Conservation (phyloP, 2,329 filamentous ascomycete species). For the Cytospora piceicola region DNA sequence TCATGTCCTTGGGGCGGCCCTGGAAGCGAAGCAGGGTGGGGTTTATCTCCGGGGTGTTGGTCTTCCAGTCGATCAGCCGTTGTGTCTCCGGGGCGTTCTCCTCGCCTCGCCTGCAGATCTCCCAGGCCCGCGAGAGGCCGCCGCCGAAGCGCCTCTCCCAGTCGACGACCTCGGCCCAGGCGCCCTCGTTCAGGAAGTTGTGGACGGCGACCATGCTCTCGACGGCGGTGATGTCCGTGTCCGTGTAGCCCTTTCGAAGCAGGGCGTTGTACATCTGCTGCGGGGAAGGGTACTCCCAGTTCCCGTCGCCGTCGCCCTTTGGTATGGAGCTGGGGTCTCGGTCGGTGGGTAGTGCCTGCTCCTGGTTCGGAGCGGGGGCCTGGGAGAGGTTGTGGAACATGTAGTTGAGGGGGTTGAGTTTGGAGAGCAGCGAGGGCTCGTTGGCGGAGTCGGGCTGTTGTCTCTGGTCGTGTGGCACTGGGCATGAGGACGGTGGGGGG, state of each 20-base stretch:
- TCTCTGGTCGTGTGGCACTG: slow-evolving; percentile 48
- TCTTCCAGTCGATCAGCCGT: slow-evolving; percentile 48
- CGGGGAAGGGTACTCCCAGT: slow-evolving; percentile 97
- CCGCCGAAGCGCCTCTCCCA: slow-evolving; percentile 87
- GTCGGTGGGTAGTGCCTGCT: slow-evolving; percentile 72
- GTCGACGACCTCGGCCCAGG: slow-evolving; percentile 91
- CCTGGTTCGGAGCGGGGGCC: slow-evolving; percentile 73
- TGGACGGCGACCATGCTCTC: slow-evolving; percentile 97
- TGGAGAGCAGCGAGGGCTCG: slow-evolving; percentile 55
- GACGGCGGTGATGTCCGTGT: slow-evolving; percentile 90
- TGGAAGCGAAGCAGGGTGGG: slow-evolving; percentile 86
- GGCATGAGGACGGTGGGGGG: slow-evolving; percentile 46
- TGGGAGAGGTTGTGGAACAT: slow-evolving; percentile 92
- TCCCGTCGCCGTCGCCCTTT: slow-evolving; percentile 75
- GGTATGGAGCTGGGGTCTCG: slow-evolving; percentile 90
- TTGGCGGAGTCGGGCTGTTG: slow-evolving; percentile 20
- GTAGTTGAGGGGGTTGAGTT: slow-evolving; percentile 79
- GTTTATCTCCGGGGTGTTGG: slow-evolving; percentile 50
- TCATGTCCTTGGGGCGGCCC: slow-evolving; percentile 85
- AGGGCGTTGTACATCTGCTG: slow-evolving; percentile 99
- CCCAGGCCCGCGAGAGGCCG: slow-evolving; percentile 74
- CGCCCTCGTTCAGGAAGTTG: slow-evolving; percentile 97
- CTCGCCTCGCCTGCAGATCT: slow-evolving; percentile 74
- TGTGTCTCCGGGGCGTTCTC: slow-evolving; percentile 52
- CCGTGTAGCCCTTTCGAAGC: slow-evolving; percentile 91